Evolutionary conservation across 2,329 filamentous ascomycete species (phyloP).

Genomic region (Paecilomyces niveus): DNA sequence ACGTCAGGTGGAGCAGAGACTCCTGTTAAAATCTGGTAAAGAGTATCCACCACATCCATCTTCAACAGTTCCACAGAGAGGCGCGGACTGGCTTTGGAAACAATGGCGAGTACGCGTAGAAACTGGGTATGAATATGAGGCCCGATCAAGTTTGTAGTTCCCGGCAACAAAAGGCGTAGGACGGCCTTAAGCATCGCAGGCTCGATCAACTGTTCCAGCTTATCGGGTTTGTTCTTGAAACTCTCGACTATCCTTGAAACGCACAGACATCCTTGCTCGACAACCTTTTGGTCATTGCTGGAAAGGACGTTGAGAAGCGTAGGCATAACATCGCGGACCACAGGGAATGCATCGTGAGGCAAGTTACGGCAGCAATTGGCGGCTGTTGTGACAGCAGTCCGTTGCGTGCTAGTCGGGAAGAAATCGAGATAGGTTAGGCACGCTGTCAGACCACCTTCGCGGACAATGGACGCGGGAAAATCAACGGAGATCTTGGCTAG

Average conservation of each 20-base stretch:
- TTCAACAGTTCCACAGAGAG: slow-evolving; percentile 87
- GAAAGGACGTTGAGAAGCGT: slow-evolving; percentile 82
- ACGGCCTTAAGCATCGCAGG: slow-evolving; percentile 79
- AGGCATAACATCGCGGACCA: slow-evolving; percentile 93
- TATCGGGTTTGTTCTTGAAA: slow-evolving; percentile 80
- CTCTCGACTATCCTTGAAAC: slow-evolving; percentile 95
- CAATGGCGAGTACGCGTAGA: slow-evolving; percentile 82
- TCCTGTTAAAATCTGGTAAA: slow-evolving; percentile 95
- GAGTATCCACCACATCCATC: slow-evolving; percentile 92
- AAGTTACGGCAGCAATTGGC: slow-evolving; percentile 98
- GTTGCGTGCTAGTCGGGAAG: slow-evolving; percentile 93
- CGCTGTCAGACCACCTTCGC: slow-evolving; percentile 90
- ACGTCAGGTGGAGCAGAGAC: slow-evolving; percentile 81
- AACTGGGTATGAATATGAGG: slow-evolving; percentile 95
- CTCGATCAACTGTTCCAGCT: slow-evolving; percentile 87
- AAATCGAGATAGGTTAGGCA: slow-evolving; percentile 95
- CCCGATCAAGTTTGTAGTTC: slow-evolving; percentile 91
- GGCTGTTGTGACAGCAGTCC: slow-evolving; percentile 92
- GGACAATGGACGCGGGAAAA: slow-evolving; percentile 89
- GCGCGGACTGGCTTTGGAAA: slow-evolving; percentile 77
- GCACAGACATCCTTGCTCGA: slow-evolving; percentile 92
- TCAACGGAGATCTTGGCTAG: slow-evolving; percentile 96
- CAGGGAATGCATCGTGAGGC: slow-evolving; percentile 83
- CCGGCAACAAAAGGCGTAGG: slow-evolving; percentile 78
- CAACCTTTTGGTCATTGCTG: slow-evolving; percentile 92